Conservation (phyloP, 1,284 basidiomycete genomes). For the Coniophora puteana region DNA sequence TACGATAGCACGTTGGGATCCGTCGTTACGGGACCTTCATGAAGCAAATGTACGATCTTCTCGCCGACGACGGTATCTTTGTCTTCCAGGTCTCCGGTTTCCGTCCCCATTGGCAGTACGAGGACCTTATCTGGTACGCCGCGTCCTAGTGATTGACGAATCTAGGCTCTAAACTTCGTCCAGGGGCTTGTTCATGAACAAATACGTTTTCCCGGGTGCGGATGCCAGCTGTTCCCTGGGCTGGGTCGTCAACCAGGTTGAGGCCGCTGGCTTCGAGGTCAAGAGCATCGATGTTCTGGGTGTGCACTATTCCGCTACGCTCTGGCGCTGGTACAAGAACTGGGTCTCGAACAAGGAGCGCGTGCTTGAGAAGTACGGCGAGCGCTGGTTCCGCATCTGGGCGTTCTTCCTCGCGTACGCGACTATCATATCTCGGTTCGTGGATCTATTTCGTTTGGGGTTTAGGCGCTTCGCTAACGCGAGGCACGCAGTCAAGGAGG, state of each 20-base stretch:
- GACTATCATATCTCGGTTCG: conserved; percentile 59
- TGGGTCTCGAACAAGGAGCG: conserved; percentile 86
- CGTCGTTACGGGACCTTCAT: conserved; percentile 87
- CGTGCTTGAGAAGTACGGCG: conserved; percentile 84
- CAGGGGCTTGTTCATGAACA: conserved; percentile 87
- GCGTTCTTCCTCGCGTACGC: conserved; percentile 82
- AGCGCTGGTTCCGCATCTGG: conserved; percentile 84
- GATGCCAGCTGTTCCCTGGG: conserved; percentile 89
- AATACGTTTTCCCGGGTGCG: conserved; percentile 93
- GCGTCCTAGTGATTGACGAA: conserved; percentile 1
- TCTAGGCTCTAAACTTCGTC: neutral
- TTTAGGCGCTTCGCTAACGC: no score
- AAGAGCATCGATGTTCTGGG: conserved; percentile 91
- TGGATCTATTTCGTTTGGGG: conserved; percentile 9
- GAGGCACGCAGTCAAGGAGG: conserved; percentile 68
- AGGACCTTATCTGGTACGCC: conserved; percentile 85
- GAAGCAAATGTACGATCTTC: conserved; percentile 83
- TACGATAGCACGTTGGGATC: conserved; percentile 80
- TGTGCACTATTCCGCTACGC: conserved; percentile 89
- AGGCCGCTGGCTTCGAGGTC: conserved; percentile 89
- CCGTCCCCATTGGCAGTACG: conserved; percentile 90
- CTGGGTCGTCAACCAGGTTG: conserved; percentile 85
- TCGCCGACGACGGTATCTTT: conserved; percentile 90
- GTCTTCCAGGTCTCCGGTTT: conserved; percentile 94
- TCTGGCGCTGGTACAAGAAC: conserved; percentile 92